Base-by-base conservation (phyloP, 2,329 filamentous ascomycete genomes). In the Botrytis fragariae region DNA sequence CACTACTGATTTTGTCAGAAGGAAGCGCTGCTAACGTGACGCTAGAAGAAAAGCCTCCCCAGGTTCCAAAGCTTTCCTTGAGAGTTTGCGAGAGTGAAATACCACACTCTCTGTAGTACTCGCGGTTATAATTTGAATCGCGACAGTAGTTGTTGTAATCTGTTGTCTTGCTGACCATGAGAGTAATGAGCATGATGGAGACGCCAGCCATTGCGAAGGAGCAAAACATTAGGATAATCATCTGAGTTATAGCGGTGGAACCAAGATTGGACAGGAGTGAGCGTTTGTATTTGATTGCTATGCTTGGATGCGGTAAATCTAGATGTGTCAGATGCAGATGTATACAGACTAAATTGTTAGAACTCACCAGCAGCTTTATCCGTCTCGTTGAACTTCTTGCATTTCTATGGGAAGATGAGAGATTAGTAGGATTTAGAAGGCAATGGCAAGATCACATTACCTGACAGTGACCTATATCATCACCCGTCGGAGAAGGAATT, bases 271-370 rank as follows among this genome's bases (percentile, higher is more conserved):
- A 77, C 3, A 77, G 73, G 1, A 77, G 69, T 1, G 76, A 77
- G 14, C 71, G 60, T 59, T 77, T 77, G 69, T 76, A 77, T 42
- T 77, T 78, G 71, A 78, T 78, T 16, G 77, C 73, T 29, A 76
- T 76, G 48, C 65, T 76, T n/a, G 77, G 74, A 71, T 77, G 77
- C n/a, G 72, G 75, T 42, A 78, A 72, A 51, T 77, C 67, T 73
- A 22, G 10, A 44, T 18, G 20, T 5, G 12, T 44, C 29, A n/a
- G 25, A 10, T 20, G 16, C 37, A 14, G 2, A 20, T 1, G 3
- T 5, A n/a, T 14, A 3, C 0, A 16, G 48, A 54, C 25, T 3
- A 7, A 2, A 7, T 54, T n/a, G 1, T n/a, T n/a, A n/a, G 48
- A 6, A n/a, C 54, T 20, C 22, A 69, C 71, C 74, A 6, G 77